A percentile compares a stretch with the other conserved stretches of the same genome.
Evolutionary conservation across 768 basidiomycete species (phyloP).

Genomic region (Gymnopilus junonius): DNA sequence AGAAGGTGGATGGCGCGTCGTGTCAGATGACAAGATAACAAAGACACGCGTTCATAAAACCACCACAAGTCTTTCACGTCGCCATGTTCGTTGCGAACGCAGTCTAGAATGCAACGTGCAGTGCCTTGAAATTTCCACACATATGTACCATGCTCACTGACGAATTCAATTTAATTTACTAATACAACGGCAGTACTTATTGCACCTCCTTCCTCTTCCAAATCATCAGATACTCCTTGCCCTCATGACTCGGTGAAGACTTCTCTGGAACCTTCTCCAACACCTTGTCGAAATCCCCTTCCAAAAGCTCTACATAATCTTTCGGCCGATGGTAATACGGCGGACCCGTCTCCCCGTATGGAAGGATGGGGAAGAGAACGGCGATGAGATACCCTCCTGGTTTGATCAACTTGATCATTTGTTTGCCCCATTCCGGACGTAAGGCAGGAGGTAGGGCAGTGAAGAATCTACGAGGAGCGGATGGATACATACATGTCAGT

Average conservation of each 20-base stretch:
- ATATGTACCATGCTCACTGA: too few species aligned
- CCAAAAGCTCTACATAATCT: slow-evolving; percentile 56
- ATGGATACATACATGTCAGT: not conserved
- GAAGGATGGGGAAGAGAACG: slow-evolving; percentile 59
- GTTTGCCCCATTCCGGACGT: slow-evolving; percentile 57
- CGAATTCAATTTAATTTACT: too few species aligned
- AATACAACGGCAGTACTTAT: too few species aligned
- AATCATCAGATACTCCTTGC: slow-evolving; percentile 34
- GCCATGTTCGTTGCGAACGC: too few species aligned
- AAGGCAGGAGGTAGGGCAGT: slow-evolving; percentile 66
- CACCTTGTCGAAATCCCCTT: slow-evolving; percentile 55
- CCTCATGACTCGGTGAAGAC: slow-evolving; percentile 43
- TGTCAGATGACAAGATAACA: too few species aligned
- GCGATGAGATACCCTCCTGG: slow-evolving; percentile 68
- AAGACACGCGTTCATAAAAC: too few species aligned
- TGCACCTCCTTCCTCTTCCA: too few species aligned
- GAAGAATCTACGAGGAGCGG: slow-evolving; percentile 55
- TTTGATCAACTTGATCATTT: slow-evolving; percentile 59
- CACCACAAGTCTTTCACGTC: too few species aligned
- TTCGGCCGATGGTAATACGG: slow-evolving; percentile 63
- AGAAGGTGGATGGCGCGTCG: too few species aligned
- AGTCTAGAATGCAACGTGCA: too few species aligned
- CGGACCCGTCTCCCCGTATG: slow-evolving; percentile 50
- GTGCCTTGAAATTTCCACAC: too few species aligned
- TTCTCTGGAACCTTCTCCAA: slow-evolving; percentile 52